Evolutionary conservation across 345 rosid species (phyloP), one percentile per base, ranked within the genome.

Genomic region (Brassica carinata): DNA sequence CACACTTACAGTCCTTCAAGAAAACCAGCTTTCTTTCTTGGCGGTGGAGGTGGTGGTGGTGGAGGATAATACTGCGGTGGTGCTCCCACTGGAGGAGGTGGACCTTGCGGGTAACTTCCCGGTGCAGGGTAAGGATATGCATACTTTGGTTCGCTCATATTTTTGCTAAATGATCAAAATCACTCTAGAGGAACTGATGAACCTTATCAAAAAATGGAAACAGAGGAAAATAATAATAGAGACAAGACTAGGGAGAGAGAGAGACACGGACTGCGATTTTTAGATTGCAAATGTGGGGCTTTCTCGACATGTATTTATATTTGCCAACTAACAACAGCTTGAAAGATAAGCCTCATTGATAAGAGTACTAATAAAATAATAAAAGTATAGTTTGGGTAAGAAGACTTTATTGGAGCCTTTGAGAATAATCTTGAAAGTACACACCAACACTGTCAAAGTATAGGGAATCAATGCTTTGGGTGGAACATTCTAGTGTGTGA

Each of bases 61-160:
- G 67, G 79, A 59, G 30, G 70, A 67, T 90, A 87, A 58, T 89
- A 85, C 15, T 79, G 89, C 0, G 87, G 90, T 3, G 91, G 90
- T 8, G 84, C 87, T 87, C 84, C 88, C 18, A 91, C 91, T 10
- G 88, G 87, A 0, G 92, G 92, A 4, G 62, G 77, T 7, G 57
- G 69, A 5, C 73, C 78, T 8, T 65, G 69, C 29, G 75, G 83
- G 15, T 75, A 59, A 36, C 11, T 64, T 81, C 90, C 96, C 74
- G 86, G 84, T 17, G 90, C 83, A 69, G 90, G 91, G 58, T 89
- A 89, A 2, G 89, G 87, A 64, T 87, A 85, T 1, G 82, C 91
- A 79, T 86, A 85, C 84, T 88, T 89, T 27, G 90, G 86, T 6
- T 88, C 93, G 10, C 84, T 81, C 84, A 81, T 81, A 18, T 14